Conservation (phyloP, 2,329 filamentous ascomycete species). For the Ceratocystiopsis minuta region DNA sequence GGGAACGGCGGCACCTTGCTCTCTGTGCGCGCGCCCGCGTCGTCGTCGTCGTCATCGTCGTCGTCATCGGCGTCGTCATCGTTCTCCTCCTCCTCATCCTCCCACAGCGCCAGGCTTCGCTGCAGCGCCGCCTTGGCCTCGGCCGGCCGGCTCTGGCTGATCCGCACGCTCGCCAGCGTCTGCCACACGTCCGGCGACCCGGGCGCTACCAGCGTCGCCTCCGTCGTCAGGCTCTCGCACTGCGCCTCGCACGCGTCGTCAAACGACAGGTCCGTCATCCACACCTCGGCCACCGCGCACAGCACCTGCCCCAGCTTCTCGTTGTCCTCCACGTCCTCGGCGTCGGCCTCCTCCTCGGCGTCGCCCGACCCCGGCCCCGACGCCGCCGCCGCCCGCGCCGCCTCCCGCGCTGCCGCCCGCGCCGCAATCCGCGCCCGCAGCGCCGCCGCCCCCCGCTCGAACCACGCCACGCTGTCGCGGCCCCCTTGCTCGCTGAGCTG, state of each 20-base stretch:
- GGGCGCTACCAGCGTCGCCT: slow-evolving; percentile 73
- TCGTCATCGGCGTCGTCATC: slow-evolving; percentile 18
- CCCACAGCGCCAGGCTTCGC: slow-evolving; percentile 71
- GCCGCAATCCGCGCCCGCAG: slow-evolving; percentile 36
- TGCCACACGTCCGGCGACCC: slow-evolving; percentile 79
- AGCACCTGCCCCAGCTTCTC: slow-evolving; percentile 76
- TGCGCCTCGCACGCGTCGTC: slow-evolving; percentile 76
- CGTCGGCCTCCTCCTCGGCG: slow-evolving; percentile 9
- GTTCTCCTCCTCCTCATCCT: slow-evolving; percentile 54
- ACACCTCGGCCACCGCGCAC: slow-evolving; percentile 87
- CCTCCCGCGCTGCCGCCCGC: slow-evolving; percentile 19
- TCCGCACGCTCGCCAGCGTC: slow-evolving; percentile 81
- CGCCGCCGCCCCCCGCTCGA: slow-evolving; percentile 50
- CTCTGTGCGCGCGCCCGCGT: not conserved
- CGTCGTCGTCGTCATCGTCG: too few species aligned
- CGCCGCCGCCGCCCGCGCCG: slow-evolving; percentile 12
- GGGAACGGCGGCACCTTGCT: slow-evolving; percentile 60
- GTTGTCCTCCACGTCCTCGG: slow-evolving; percentile 41
- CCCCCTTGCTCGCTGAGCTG: slow-evolving; percentile 65
- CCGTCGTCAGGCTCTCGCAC: slow-evolving; percentile 77
- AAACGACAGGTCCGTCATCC: slow-evolving; percentile 96
- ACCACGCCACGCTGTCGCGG: slow-evolving; percentile 47
- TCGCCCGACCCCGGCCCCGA: not conserved
- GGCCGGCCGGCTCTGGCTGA: slow-evolving; percentile 64
- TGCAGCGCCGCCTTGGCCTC: slow-evolving; percentile 67